phyloP scores from a whole-genome alignment of 441 rosid genomes.

The Dalechampia spathulata region DNA sequence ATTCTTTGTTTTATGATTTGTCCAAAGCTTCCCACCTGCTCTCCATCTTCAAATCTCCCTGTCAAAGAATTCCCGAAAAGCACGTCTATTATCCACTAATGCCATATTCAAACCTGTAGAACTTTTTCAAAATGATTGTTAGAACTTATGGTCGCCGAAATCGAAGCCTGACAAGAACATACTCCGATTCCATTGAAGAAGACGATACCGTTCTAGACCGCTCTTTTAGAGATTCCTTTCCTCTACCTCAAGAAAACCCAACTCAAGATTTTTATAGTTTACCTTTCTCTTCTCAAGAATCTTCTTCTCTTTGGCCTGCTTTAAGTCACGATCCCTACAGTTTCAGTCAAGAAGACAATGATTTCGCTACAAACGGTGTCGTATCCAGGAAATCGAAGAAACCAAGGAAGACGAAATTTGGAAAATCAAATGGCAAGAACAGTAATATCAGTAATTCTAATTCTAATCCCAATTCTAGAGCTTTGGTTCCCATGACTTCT shows the following conservation, averaged over 20 bases:
- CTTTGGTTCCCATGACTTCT: constrained; percentile 37
- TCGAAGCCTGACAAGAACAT: constrained; percentile 36
- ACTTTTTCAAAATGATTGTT: constrained; percentile 44
- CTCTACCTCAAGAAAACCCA: constrained; percentile 49
- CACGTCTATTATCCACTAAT: constrained; percentile 21
- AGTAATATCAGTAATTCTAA: too few species aligned
- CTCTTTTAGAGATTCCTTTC: constrained; percentile 21
- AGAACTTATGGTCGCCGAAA: constrained; percentile 93
- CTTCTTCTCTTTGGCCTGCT: constrained; percentile 43
- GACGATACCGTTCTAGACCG: constrained; percentile 37
- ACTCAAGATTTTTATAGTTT: constrained; percentile 37
- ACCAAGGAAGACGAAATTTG: constrained; percentile 13
- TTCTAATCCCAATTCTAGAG: constrained; percentile 13
- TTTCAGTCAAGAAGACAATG: constrained; percentile 6
- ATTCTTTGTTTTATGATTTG: too few species aligned
- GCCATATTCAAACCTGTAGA: background rate
- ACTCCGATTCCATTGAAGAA: constrained; percentile 42
- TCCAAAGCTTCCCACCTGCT: too few species aligned
- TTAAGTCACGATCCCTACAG: constrained; percentile 26
- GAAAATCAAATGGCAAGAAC: constrained; percentile 5
- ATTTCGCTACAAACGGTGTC: constrained; percentile 25
- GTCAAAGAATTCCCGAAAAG: constrained; percentile 32
- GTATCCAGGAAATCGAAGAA: constrained; percentile 32
- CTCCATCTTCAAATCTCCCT: too few species aligned
- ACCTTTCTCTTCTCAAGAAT: constrained; percentile 66